Evolutionary conservation across 2,329 filamentous ascomycete genomes (phyloP).

Genomic region (Phialocephala subalpina): DNA sequence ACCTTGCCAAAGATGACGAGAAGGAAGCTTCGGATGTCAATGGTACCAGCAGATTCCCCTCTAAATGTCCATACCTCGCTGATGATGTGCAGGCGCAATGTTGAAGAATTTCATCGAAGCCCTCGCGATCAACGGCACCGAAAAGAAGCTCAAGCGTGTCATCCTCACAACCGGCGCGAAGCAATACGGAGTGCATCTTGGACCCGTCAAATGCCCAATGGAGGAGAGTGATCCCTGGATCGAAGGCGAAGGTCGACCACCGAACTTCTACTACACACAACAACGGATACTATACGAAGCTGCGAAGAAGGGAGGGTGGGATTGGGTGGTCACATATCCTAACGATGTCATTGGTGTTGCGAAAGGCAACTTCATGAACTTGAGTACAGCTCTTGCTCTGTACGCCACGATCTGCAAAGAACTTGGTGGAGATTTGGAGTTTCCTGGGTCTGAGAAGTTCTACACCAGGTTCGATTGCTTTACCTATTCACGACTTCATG

Average conservation of each 20-base stretch:
- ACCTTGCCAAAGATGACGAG: not conserved
- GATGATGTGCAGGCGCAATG: not conserved
- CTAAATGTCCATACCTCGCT: not conserved
- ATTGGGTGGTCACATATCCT: not conserved
- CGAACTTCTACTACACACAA: not conserved
- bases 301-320: not conserved
- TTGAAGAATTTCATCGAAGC: not conserved
- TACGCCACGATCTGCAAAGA: no score
- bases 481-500: no score
- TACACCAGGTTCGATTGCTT: no score
- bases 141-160: not conserved
- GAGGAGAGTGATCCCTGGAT: not conserved
- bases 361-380: not conserved
- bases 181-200: not conserved
- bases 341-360: not conserved
- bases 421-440: no score
- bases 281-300: not conserved
- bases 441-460: no score
- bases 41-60: not conserved
- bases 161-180: not conserved
- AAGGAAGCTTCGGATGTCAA: not conserved
- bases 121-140: not conserved
- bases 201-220: not conserved
- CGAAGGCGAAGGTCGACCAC: not conserved
- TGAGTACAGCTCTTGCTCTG: not conserved